Base-by-base conservation (phyloP, 371 early-diverging fungal species). In the Actinomortierella ambigua region DNA sequence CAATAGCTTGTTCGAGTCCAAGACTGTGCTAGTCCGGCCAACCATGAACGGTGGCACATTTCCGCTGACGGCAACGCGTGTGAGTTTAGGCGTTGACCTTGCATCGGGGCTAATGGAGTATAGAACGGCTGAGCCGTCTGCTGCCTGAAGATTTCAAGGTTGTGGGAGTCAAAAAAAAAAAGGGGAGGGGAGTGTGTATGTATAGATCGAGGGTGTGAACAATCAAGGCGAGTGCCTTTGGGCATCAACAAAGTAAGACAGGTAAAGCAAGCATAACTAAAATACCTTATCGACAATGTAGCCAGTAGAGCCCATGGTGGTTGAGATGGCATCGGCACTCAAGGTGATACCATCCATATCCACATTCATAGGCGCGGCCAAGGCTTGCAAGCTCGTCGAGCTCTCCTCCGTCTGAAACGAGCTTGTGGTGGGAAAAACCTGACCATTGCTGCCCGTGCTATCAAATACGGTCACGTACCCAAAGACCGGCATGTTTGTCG, bases 281-380 rank as follows among this genome's bases (percentile, higher is more conserved):
- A n/a, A 34, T 65, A 62, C 71, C 60, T 55, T 50, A 39, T 73
- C 75, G 28, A 67, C 34, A 41, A 73, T 59, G 34, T 73, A 73
- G 11, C 50, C 75, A 24, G 60, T 55, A 26, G 48, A 20, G 27
- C 29, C 47, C 61, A 67, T 67, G 22, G 63, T 73, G 39, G 59
- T n/a, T 22, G 75, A 42, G 42, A 73, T 47, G 41, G 63, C 67
- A 50, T 59, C 50, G 47, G 11, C 22, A 18, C 61, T 60, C 49
- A 67, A 22, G 1, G 7, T 50, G 54, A 67, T 54, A 3, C 53
- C 63, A 29, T 44, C 47, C 75, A 67, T 73, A n/a, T 73, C 75
- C 7, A 73, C 61, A n/a, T 47, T n/a, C 14, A 50, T 57, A 34
- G 61, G 41, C n/a, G 26, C 54, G 8, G 68, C 26, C 14, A 73